phyloP scores from a whole-genome alignment of 495 filamentous ascomycete species.

The Lepidopterella palustris region DNA sequence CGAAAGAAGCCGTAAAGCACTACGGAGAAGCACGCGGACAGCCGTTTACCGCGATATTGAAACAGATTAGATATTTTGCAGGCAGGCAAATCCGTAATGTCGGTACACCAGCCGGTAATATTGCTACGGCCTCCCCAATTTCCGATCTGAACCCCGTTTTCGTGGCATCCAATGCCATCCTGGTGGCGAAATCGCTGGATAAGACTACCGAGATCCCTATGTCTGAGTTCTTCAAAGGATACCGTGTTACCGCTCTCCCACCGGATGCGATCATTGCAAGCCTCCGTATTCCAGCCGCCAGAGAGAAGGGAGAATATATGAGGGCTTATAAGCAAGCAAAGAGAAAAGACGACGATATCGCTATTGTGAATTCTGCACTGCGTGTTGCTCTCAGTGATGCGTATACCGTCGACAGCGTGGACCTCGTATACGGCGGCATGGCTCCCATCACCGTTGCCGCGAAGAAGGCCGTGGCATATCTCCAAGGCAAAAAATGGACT shows the following conservation, averaged over 20 bases:
- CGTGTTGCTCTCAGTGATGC: slow-evolving; percentile 59
- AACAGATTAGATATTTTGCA: slow-evolving; percentile 86
- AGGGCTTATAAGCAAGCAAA: slow-evolving; percentile 91
- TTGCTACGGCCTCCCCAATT: slow-evolving; percentile 92
- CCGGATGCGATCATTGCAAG: slow-evolving; percentile 76
- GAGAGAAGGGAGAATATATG: slow-evolving; percentile 61
- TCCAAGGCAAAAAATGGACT: slow-evolving; percentile 72
- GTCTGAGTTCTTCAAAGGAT: slow-evolving; percentile 87
- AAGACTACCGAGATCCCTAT: slow-evolving; percentile 78
- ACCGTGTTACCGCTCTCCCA: slow-evolving; percentile 76
- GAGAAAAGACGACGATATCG: slow-evolving; percentile 94
- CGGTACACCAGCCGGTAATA: slow-evolving; percentile 89
- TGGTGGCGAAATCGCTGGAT: slow-evolving; percentile 68
- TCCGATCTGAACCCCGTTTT: slow-evolving; percentile 95
- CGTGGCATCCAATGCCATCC: slow-evolving; percentile 72
- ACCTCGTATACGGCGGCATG: slow-evolving; percentile 87
- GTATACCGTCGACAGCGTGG: slow-evolving; percentile 60
- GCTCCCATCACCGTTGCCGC: slow-evolving; percentile 79
- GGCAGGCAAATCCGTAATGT: slow-evolving; percentile 95
- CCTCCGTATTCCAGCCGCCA: slow-evolving; percentile 73
- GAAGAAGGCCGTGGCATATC: slow-evolving; percentile 61
- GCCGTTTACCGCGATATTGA: slow-evolving; percentile 64
- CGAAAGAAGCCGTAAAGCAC: slow-evolving; percentile 67
- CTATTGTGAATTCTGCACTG: slow-evolving; percentile 83
- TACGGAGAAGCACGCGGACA: slow-evolving; percentile 71